phyloP scores from a whole-genome alignment of 2,329 filamentous ascomycete genomes.

The Fusarium xylarioides region DNA sequence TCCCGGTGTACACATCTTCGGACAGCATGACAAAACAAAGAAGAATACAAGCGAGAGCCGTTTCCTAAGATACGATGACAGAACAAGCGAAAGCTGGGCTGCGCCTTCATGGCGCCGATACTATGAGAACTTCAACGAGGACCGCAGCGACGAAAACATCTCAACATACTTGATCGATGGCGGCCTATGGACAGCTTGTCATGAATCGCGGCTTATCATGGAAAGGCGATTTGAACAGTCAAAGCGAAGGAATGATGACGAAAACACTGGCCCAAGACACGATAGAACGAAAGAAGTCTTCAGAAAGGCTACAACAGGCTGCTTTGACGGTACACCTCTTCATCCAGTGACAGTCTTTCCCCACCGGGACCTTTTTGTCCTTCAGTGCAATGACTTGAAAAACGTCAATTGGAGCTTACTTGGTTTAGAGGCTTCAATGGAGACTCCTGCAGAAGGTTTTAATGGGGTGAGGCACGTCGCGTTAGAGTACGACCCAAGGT shows the following conservation, averaged over 20 bases:
- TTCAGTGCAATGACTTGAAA: neutral
- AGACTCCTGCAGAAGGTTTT: neutral
- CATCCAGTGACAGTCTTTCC: neutral
- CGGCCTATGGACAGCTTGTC: slow-evolving; percentile 14
- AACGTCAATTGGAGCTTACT: accelerated
- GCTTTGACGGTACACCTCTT: neutral
- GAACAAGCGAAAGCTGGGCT: neutral
- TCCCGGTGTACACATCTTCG: too few relatives aligned
- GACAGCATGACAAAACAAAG: too few relatives aligned
- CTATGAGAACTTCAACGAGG: neutral
- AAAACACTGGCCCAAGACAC: accelerated
- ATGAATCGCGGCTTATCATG: slow-evolving; percentile 8
- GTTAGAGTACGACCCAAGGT: slow-evolving; percentile 6
- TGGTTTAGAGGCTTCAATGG: neutral
- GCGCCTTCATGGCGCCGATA: neutral
- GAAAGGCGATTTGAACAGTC: neutral
- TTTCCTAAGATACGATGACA: too few relatives aligned
- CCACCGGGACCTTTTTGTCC: slow-evolving; percentile 8
- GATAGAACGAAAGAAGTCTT: neutral
- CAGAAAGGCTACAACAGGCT: neutral
- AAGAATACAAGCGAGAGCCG: accelerated
- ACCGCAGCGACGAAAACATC: neutral
- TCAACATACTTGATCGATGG: slow-evolving; percentile 16
- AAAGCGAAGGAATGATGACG: neutral
- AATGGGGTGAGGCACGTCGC: neutral